Evolutionary conservation across 192 early-diverging fungal species (phyloP), one percentile per base, ranked within the genome.

Genomic region (Coemansia sp.): DNA sequence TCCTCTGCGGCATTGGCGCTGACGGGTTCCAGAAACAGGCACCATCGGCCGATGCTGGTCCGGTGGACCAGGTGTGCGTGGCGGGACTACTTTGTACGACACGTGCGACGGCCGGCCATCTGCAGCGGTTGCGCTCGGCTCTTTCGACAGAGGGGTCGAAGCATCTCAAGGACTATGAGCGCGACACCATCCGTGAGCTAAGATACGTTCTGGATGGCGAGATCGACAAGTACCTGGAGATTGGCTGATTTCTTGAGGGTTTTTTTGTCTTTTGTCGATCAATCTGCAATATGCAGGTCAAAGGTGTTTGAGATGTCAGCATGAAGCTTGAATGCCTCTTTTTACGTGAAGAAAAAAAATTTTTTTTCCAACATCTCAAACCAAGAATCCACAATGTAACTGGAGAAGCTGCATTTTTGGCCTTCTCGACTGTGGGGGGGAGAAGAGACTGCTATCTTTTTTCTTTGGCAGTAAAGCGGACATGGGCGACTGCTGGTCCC

Each of bases 141-240:
- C 35, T 80, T 28, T 43, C 48, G 59, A 25, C 48, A 0, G 72
- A 71, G 65, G 48, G 56, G 20, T 70, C 72, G n/a, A 63, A 45
- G 53, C 63, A 71, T 34, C 59, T 74, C 40, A 74, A 74, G 63
- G 77, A 80, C 29, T 80, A 71, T 39, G 76, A 79, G 67, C 76
- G 70, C 60, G 76, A 79, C 35, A 30, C 53, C 12, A 56, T 79
- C 13, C 67, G 76, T 60, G 76, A 70, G 31, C 52, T 68, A 21
- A 33, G 57, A 28, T 8, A 51, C n/a, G 37, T 63, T 12, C 59
- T 80, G 49, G 77, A 80, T 57, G 39, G 57, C 18, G 42, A 48
- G 31, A 68, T 80, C 58, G 77, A 80, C 72, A 55, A 58, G 45
- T 80, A 80, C 66, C 8, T 21, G 3, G 31, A n/a, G 5, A 57